Base-by-base conservation (phyloP, 768 basidiomycete genomes). In the Leccinum boreale region DNA sequence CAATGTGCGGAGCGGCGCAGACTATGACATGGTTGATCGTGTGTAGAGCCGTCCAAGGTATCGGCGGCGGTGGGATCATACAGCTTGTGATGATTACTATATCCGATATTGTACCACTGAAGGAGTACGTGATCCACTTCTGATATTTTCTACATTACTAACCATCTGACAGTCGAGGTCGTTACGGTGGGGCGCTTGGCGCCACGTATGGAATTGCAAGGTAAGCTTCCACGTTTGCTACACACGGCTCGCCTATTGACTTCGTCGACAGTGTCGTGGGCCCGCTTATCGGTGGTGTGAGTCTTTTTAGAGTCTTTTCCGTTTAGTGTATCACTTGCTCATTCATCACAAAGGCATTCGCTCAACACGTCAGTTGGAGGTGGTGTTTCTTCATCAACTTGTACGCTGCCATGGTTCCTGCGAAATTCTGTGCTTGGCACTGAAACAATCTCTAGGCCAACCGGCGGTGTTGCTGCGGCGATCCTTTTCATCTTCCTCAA, bases 381-480 rank as follows among this genome's bases (percentile, higher is more conserved):
- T 92, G 91, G 91, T 89, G 87, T 67, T 90, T 90, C 72, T 89
- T 83, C 67, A 85, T 90, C 62, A 90, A 89, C 63, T 63, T 90
- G 87, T 86, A 67, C 56, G 83, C 60, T n/a, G 26, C 36, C 11
- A 8, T 19, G 0, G 36, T 4, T 29, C 5, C 2, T 31, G 31
- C 24, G 5, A 4, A 17, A 46, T 7, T 4, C 1, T 44, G 3
- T 42, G 4, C 7, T 31, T 56, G 1, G 52, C n/a, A 23, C 55
- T 63, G 26, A 58, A 24, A 15, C 17, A 35, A 6, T 8, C 26
- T n/a, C 9, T 50, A 90, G 89, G 42, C 90, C 90, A 1, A 90
- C 87, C 0, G 90, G 87, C 23, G 89, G 86, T 45, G 62, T 86
- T 29, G 86, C 86, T 5, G 83, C 78, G 23, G 73, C 61, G 1